phyloP scores from a whole-genome alignment of 2,329 filamentous ascomycete species.

The Trichophyton benhamiae region DNA sequence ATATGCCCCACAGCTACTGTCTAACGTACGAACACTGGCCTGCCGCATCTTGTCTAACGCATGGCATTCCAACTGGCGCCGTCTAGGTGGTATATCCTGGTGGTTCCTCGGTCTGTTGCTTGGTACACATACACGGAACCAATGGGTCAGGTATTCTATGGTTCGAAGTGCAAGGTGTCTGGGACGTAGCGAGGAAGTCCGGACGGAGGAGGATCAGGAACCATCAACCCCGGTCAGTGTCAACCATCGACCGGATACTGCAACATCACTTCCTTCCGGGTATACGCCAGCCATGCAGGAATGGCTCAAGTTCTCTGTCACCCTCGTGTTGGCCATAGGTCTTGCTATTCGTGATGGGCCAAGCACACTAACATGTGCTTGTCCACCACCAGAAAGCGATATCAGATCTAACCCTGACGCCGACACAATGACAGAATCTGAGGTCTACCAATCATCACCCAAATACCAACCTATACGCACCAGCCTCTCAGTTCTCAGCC shows the following conservation, averaged over 20 bases:
- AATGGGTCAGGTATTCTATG: slow-evolving; percentile 11
- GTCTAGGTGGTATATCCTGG: slow-evolving; percentile 24
- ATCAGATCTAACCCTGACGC: neutral
- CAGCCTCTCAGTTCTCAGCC: neutral
- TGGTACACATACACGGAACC: slow-evolving; percentile 12
- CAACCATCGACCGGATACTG: neutral
- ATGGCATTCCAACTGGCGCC: slow-evolving; percentile 23
- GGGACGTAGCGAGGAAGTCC: neutral
- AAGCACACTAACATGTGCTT: slow-evolving; percentile 18
- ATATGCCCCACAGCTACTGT: neutral
- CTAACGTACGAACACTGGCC: slow-evolving; percentile 14
- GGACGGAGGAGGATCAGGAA: neutral
- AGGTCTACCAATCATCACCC: neutral
- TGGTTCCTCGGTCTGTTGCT: slow-evolving; percentile 27
- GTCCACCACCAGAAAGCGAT: neutral
- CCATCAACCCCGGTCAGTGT: neutral
- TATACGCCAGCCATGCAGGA: neutral
- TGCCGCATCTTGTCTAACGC: slow-evolving; percentile 24
- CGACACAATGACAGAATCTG: neutral
- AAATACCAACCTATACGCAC: neutral
- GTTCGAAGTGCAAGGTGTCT: neutral
- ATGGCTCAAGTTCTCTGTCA: slow-evolving; percentile 39
- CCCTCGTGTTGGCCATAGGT: slow-evolving; percentile 38
- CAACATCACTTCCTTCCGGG: neutral
- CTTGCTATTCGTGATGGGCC: slow-evolving; percentile 38